A percentile compares a stretch with the other conserved stretches of the same genome.
These are phyloP conservation scores for Botryotinia narcissicola DNA, from an alignment of 2,329 filamentous ascomycete species.

Conservation along the genomic window DNA sequence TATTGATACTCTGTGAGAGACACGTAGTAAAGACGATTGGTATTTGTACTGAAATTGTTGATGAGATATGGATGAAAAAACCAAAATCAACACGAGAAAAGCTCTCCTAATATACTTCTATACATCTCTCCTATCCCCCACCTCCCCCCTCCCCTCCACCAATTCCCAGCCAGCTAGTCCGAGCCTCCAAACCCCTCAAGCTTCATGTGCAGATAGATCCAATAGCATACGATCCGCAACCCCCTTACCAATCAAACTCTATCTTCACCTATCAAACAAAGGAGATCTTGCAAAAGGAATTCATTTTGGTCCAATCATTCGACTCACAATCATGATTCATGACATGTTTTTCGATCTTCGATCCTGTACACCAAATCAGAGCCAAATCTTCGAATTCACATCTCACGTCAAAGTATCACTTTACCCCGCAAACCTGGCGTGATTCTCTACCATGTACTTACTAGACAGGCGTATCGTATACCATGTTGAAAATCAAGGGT, in stretches of 20 bases:
- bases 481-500: background rate
- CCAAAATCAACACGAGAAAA: background rate
- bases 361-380: background rate
- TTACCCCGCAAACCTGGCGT: constrained; percentile 8
- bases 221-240: background rate
- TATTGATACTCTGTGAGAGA: background rate
- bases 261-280: background rate
- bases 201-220: background rate
- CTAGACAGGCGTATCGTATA: too few relatives aligned
- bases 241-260: constrained; percentile 3
- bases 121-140: background rate
- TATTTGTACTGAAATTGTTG: background rate
- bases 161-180: background rate
- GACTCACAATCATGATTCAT: background rate
- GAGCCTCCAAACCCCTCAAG: background rate
- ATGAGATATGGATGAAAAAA: rapidly evolving
- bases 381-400: background rate
- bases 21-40: background rate
- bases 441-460: background rate
- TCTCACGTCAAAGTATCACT: background rate
- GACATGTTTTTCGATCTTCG: background rate
- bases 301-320: background rate
- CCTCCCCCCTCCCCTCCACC: background rate
- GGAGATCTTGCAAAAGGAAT: background rate
- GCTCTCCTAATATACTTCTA: constrained; percentile 4